These are phyloP conservation scores for Globisporangium spinosum DNA, from an alignment of 352 stramenopile genomes.

Conservation along the genomic window DNA sequence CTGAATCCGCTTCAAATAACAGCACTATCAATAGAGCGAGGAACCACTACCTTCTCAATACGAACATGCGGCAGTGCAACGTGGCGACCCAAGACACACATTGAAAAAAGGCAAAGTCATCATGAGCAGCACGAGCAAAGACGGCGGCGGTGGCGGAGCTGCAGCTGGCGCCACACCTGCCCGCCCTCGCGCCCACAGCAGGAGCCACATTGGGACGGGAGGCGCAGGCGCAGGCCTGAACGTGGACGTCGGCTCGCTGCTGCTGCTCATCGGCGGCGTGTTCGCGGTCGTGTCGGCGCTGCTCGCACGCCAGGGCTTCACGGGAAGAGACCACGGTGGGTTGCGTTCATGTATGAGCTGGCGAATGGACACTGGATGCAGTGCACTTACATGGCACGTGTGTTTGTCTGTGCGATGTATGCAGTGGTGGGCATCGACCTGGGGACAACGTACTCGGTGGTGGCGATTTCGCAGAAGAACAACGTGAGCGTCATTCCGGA, in stretches of 20 bases:
- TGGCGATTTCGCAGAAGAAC: conserved; percentile 62
- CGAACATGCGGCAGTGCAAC: not conserved
- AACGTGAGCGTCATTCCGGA: conserved; percentile 64
- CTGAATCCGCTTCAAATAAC: not conserved
- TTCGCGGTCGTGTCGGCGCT: conserved; percentile 44
- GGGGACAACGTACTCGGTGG: conserved; percentile 76
- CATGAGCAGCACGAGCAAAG: not conserved
- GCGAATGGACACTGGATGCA: no score
- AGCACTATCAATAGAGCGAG: not conserved
- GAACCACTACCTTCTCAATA: conserved; percentile 1
- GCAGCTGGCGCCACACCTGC: not conserved
- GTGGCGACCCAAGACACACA: not conserved
- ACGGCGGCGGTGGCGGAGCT: not conserved
- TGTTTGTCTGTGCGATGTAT: not conserved
- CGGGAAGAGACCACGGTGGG: conserved; percentile 49
- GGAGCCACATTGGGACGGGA: not conserved
- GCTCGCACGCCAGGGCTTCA: conserved; percentile 53
- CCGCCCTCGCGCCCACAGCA: not conserved
- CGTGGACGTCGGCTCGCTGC: conserved; percentile 32
- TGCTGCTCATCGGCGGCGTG: conserved; percentile 37
- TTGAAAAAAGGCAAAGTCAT: not conserved
- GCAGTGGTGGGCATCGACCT: conserved; percentile 70
- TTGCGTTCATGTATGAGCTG: conserved; percentile 1
- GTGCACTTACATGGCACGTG: no score
- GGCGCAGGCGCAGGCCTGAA: not conserved